Base-by-base conservation (phyloP, 306 rosid species). In the Sesbania bispinosa region DNA sequence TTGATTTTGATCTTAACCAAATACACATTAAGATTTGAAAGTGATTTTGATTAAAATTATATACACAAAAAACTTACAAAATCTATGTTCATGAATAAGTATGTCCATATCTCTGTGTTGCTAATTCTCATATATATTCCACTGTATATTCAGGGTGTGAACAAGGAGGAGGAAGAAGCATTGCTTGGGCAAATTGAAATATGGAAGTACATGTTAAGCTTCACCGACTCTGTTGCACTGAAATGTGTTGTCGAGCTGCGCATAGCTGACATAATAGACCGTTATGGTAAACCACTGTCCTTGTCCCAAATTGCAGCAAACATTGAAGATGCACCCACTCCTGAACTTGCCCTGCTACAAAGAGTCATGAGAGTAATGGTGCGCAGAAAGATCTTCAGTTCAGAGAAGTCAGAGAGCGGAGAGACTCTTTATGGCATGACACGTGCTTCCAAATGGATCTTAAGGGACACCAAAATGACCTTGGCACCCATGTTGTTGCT, bases 291-390 rank as follows among this genome's bases (percentile, higher is more conserved):
- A 5, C 82, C 85, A 20, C 42, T 80, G 0, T 46, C 83, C 67
- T 19, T 84, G 2, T 30, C 80, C 0, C 61, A 84, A 53, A 80
- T 84, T 2, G n/a, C 65, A 0, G 72, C 63, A 0, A 63, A 64
- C 71, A 61, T 84, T 0, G 79, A 46, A 1, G 76, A 77, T 2
- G 82, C 88, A 14, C 78, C 85, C 3, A 32, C 75, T n/a, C 88
- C 85, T 1, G 82, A 84, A 2, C 4, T 35, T 6, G 3, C 58
- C 6, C 33, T 80, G 1, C 81, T 84, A 11, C 7, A 41, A 0
- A 70, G 83, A 11, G 10, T 84, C 29, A 73, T 84, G 85, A 58
- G 83, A 50, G 80, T 84, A 4, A 62, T 84, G 6, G 83, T 80
- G 2, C 82, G 85, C 9, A 51, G 67, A 36, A 80, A 80, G 16